phyloP scores from a whole-genome alignment of 257 asterid species.

The Solanum neorickii region DNA sequence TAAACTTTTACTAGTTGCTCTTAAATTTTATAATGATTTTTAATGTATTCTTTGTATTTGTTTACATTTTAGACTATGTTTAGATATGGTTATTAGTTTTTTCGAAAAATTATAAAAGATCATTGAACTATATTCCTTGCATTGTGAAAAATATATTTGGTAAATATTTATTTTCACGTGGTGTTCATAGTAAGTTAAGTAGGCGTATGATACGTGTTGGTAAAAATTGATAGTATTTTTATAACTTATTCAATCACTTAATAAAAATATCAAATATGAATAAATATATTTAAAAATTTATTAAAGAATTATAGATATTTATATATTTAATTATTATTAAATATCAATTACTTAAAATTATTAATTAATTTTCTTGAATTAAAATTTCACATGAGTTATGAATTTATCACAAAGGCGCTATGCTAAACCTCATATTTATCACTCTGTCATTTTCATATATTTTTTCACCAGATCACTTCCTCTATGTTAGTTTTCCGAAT shows the following conservation, averaged over 20 bases:
- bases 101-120: not conserved
- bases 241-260: not conserved
- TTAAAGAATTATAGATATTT: no score
- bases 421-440: not conserved
- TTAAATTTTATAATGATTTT: no score
- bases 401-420: not conserved
- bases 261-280: not conserved
- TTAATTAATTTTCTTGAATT: no score
- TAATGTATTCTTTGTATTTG: not conserved
- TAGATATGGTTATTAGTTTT: not conserved
- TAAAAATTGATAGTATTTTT: not conserved
- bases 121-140: not conserved
- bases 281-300: no score
- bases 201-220: not conserved
- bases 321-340: no score
- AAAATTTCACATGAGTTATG: not conserved
- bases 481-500: not conserved
- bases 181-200: not conserved
- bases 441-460: no score
- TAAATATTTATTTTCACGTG: accelerated
- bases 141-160: not conserved
- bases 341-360: no score
- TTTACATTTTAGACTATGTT: not conserved
- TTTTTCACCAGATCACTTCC: not conserved
- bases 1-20: not conserved